Base-by-base conservation (phyloP, 495 filamentous ascomycete genomes). In the Pyrenopolyporus hunteri region DNA sequence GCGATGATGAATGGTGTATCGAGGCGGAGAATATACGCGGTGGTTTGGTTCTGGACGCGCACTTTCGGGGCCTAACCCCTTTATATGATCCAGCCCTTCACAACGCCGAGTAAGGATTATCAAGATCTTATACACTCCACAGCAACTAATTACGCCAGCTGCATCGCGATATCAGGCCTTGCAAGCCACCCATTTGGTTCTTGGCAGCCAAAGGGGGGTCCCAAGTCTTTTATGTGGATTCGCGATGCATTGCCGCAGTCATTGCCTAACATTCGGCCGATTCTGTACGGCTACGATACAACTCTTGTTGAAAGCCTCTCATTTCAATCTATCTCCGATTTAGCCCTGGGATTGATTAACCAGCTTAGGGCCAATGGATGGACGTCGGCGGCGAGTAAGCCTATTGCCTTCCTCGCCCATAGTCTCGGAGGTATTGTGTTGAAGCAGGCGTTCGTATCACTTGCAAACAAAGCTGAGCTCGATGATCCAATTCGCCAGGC, bases 371-470 rank as follows among this genome's bases (percentile, higher is more conserved):
- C 31, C 8, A 43, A 37, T 42, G 61, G 49, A 0, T 55, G 39
- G 48, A 11, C 26, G 3, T 42, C 42, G 10, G 22, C 55, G 7
- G 25, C 26, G 36, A 29, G 57, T 8, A 68, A 68, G 26, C 64
- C 57, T 2, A 43, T 68, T 3, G 32, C 72, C 10, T 76, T 75
- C 45, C 47, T 77, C 11, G 67, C 68, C 17, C 74, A 77, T 33
- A 75, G 74, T 40, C 32, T 75, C 17, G 73, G 74, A 3, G 74
- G 74, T 0, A 59, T 77, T 6, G 49, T 76, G 0, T 48, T 73
- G 17, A 74, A 75, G 43, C 47, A 73, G 25, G 60, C 64, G 4
- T 25, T 73, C 19, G 26, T 64, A 33, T 66, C 25, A 29, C 48
- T 61, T 14, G 58, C 58, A 17, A 49, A 22, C 23, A 50, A 49